Conservation (phyloP, 2,329 filamentous ascomycete species). For the Trichoderma sp. region DNA sequence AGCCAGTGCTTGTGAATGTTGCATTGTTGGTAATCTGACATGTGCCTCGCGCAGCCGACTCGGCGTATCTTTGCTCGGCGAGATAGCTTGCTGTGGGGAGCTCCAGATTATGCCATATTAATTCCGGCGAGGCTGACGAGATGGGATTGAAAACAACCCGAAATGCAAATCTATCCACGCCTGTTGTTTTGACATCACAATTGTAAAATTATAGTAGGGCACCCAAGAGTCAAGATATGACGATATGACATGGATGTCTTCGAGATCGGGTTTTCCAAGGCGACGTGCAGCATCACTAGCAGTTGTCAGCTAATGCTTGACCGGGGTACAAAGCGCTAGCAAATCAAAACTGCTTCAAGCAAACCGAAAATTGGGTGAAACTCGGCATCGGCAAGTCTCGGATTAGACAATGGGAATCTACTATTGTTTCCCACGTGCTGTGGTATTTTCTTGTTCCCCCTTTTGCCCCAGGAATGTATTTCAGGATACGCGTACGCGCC, state of each 20-base stretch:
- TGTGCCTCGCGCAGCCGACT: neutral
- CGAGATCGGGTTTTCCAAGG: neutral
- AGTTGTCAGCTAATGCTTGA: neutral
- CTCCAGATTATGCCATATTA: neutral
- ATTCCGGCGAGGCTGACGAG: neutral
- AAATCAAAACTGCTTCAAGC: neutral
- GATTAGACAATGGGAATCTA: neutral
- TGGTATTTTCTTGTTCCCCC: neutral
- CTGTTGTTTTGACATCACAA: neutral
- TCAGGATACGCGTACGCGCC: neutral
- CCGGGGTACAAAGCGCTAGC: neutral
- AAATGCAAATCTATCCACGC: neutral
- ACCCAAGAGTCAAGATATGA: neutral
- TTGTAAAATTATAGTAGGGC: neutral
- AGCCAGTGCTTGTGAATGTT: neutral
- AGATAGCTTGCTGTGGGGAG: neutral
- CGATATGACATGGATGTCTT: neutral
- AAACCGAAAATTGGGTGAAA: neutral
- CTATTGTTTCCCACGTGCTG: constrained; percentile 6
- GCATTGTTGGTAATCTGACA: neutral
- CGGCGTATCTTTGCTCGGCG: neutral
- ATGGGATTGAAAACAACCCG: neutral
- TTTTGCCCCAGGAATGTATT: neutral
- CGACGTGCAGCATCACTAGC: neutral
- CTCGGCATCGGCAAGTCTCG: neutral